phyloP scores from a whole-genome alignment of 164 flowering plant genomes.

The Houttuynia cordata region DNA sequence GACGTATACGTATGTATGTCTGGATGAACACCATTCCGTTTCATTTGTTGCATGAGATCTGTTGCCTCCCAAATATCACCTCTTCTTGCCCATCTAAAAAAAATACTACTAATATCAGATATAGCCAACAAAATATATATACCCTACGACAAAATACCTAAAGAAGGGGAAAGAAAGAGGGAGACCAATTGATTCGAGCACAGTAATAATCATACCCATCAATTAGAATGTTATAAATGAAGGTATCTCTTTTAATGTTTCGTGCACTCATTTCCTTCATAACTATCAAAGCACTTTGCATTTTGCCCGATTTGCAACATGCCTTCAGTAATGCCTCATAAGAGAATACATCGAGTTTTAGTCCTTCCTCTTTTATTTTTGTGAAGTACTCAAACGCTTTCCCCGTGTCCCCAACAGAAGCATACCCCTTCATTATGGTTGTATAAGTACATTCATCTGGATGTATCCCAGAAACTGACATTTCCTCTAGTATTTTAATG shows the following conservation, averaged over 20 bases:
- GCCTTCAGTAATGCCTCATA: constrained; percentile 95
- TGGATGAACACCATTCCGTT: constrained; percentile 70
- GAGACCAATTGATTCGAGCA: background rate
- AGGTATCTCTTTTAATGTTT: constrained; percentile 73
- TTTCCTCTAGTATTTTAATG: constrained; percentile 63
- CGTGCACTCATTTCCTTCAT: constrained; percentile 82
- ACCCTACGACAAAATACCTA: background rate
- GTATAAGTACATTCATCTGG: constrained; percentile 87
- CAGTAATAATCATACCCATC: constrained; percentile 59
- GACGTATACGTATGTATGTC: constrained; percentile 92
- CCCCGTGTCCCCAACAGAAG: constrained; percentile 85
- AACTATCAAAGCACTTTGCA: constrained; percentile 97
- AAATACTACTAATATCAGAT: background rate
- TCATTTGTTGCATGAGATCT: constrained; percentile 93
- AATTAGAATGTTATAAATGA: constrained; percentile 82
- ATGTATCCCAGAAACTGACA: constrained; percentile 62
- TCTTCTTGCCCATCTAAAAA: constrained; percentile 89
- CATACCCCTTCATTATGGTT: constrained; percentile 94
- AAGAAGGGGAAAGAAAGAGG: no score
- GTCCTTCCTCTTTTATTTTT: constrained; percentile 68
- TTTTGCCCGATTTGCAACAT: constrained; percentile 95
- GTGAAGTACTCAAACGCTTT: constrained; percentile 87
- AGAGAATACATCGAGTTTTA: constrained; percentile 69
- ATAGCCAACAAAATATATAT: background rate
- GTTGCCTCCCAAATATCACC: constrained; percentile 99